phyloP scores from a whole-genome alignment of 192 early-diverging fungal species.

The Entomortierella chlamydospora region DNA sequence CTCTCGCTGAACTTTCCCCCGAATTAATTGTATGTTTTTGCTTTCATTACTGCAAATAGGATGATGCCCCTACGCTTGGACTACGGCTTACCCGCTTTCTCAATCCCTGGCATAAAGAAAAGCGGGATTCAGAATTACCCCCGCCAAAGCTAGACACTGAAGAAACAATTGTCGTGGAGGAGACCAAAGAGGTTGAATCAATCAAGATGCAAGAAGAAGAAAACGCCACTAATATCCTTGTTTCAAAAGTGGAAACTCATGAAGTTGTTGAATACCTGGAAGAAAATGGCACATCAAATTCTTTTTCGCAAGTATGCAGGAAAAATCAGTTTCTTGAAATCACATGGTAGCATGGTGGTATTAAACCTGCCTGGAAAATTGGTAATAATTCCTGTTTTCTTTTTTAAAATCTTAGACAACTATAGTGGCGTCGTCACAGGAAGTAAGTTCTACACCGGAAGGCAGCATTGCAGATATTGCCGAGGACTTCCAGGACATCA shows the following conservation, averaged over 20 bases:
- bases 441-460: constrained; percentile 4
- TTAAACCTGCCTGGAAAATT: no score
- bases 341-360: no score
- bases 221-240: background rate
- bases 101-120: constrained; percentile 8
- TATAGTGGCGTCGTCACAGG: constrained; percentile 9
- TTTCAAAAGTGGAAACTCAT: background rate
- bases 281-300: background rate
- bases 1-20: no score
- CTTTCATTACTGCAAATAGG: no score
- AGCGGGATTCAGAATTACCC: background rate
- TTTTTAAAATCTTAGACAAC: constrained; percentile 10
- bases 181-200: no score
- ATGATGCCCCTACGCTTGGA: background rate
- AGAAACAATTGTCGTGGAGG: no score
- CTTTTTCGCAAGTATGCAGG: no score
- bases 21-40: no score
- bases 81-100: constrained; percentile 7
- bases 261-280: background rate
- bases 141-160: background rate
- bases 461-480: constrained; percentile 3
- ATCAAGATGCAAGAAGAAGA: background rate
- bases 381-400: no score
- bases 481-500: background rate
- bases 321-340: no score